Percentiles rank a stretch among this genome's conserved stretches.
Conservation (phyloP, 805 yeast species). For the Hanseniaspora taiwanica region DNA sequence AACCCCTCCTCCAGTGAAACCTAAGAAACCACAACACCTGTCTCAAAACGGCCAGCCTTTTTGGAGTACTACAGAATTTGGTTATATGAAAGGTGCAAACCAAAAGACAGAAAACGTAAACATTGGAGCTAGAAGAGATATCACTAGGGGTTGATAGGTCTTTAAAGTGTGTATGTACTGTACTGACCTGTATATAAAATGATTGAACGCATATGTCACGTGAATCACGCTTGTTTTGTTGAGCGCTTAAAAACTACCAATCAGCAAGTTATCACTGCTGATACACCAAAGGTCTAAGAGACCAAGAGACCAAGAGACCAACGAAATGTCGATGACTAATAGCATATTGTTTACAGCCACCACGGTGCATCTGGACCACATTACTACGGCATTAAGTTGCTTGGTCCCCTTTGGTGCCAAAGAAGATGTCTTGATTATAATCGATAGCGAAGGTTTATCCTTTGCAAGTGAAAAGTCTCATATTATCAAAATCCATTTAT, state of each 20-base stretch:
- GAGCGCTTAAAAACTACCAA: too few relatives aligned
- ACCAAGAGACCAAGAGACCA: neutral
- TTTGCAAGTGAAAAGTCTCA: slow-evolving; percentile 37
- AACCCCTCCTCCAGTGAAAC: slow-evolving; percentile 30
- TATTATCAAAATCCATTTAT: slow-evolving; percentile 24
- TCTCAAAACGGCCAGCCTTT: slow-evolving; percentile 32
- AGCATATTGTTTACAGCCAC: slow-evolving; percentile 28
- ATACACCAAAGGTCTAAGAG: neutral
- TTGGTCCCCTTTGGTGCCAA: slow-evolving; percentile 28
- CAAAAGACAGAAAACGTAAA: slow-evolving; percentile 41
- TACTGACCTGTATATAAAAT: too few relatives aligned
- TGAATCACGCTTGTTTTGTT: too few relatives aligned
- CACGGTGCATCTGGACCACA: slow-evolving; percentile 33
- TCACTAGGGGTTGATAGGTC: slow-evolving; percentile 11
- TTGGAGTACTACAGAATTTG: slow-evolving; percentile 51
- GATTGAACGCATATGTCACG: too few relatives aligned
- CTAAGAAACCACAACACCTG: slow-evolving; percentile 35
- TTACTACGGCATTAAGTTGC: slow-evolving; percentile 32
- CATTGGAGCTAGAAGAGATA: slow-evolving; percentile 39
- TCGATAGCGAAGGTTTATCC: slow-evolving; percentile 38
- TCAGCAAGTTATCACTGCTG: too few relatives aligned
- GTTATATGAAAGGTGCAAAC: slow-evolving; percentile 44
- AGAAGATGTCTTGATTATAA: slow-evolving; percentile 27
- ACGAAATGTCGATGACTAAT: slow-evolving; percentile 2
- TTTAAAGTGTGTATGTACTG: too few relatives aligned